These are phyloP conservation scores for Harringtonia lauricola DNA, from an alignment of 2,329 filamentous ascomycete genomes.

Conservation along the genomic window DNA sequence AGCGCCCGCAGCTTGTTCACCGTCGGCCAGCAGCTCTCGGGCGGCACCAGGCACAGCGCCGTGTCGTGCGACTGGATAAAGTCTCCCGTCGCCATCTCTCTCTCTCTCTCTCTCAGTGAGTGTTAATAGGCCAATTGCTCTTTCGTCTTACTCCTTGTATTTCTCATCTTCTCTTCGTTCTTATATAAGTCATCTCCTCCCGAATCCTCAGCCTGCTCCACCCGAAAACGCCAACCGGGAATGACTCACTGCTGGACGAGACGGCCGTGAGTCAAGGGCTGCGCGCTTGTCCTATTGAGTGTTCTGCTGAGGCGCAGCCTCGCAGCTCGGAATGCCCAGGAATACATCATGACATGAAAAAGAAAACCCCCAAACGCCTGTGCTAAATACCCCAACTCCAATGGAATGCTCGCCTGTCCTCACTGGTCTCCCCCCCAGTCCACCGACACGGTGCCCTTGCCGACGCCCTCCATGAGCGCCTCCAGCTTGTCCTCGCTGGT, in stretches of 20 bases:
- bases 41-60: constrained; percentile 49
- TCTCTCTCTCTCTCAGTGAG: too few relatives aligned
- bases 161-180: too few relatives aligned
- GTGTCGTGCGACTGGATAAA: constrained; percentile 31
- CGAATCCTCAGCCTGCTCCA: too few relatives aligned
- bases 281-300: too few relatives aligned
- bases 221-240: too few relatives aligned
- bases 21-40: constrained; percentile 31
- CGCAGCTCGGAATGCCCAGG: background rate
- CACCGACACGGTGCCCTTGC: constrained; percentile 22
- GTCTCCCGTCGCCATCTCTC: too few relatives aligned
- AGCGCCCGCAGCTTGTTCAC: constrained; percentile 45
- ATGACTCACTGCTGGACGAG: too few relatives aligned
- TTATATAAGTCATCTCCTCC: background rate
- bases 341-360: background rate
- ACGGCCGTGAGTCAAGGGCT: too few relatives aligned
- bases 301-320: too few relatives aligned
- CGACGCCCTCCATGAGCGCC: constrained; percentile 37
- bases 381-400: background rate
- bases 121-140: too few relatives aligned
- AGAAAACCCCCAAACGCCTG: background rate
- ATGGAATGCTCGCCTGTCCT: background rate
- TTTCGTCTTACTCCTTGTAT: too few relatives aligned
- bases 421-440: constrained; percentile 27
- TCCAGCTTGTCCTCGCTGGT: constrained; percentile 44